These are phyloP conservation scores for Fusarium sp. DNA, from an alignment of 2,329 filamentous ascomycete genomes.

Conservation along the genomic window DNA sequence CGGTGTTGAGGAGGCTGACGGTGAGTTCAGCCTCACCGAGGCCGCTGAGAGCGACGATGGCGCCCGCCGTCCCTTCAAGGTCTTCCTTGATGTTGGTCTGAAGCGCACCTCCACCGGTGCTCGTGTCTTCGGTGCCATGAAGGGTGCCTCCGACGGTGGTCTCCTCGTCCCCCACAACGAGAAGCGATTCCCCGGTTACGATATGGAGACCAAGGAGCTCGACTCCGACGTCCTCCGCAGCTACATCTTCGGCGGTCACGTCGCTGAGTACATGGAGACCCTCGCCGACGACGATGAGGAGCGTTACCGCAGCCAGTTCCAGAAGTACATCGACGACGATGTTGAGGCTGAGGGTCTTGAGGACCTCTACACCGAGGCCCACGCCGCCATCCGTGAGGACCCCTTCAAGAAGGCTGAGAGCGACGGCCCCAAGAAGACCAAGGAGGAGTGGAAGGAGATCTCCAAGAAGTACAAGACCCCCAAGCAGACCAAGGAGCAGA, in stretches of 20 bases:
- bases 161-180: conserved; percentile 98
- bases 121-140: conserved; percentile 99
- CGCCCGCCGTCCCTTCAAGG: conserved; percentile 99
- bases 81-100: conserved; percentile 97
- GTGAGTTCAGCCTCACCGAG: conserved; percentile 97
- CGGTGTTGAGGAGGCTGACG: conserved; percentile 97
- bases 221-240: conserved; percentile 97
- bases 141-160: conserved; percentile 98
- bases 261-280: conserved; percentile 99
- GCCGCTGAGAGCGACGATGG: conserved; percentile 91
- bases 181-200: conserved; percentile 99
- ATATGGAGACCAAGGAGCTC: conserved; percentile 98
- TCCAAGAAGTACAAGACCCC: conserved; percentile 86
- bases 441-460: conserved; percentile 97
- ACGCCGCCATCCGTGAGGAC: conserved; percentile 97
- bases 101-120: conserved; percentile 97
- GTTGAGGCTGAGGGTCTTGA: conserved; percentile 96
- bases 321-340: conserved; percentile 97
- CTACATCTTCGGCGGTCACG: conserved; percentile 99
- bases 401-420: conserved; percentile 93
- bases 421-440: conserved; percentile 89
- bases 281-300: conserved; percentile 99
- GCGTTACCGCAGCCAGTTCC: conserved; percentile 98
- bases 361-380: conserved; percentile 95
- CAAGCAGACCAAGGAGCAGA: conserved; percentile 90